A percentile compares a stretch with the other conserved stretches of the same genome.
phyloP scores from a whole-genome alignment of 2,329 filamentous ascomycete genomes.

The Teratosphaeria nubilosa region DNA sequence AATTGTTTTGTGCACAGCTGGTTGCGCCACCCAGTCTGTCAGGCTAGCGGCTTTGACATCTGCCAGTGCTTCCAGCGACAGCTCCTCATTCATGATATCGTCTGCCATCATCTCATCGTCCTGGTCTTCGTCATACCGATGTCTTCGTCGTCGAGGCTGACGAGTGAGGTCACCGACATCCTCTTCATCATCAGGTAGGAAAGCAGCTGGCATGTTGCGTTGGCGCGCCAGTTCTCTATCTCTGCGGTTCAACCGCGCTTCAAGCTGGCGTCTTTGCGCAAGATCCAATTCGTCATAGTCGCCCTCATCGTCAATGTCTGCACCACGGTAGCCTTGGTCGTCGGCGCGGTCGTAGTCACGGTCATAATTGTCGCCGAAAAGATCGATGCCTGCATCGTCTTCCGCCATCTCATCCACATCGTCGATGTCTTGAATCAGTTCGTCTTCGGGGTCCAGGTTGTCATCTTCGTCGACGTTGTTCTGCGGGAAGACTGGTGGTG shows the following conservation, averaged over 20 bases:
- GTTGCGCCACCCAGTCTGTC: constrained; percentile 89
- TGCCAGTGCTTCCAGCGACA: constrained; percentile 79
- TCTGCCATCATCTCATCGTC: constrained; percentile 82
- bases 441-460: constrained; percentile 58
- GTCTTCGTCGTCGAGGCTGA: constrained; percentile 73
- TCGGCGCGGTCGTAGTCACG: constrained; percentile 47
- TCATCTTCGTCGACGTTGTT: constrained; percentile 56
- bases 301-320: constrained; percentile 66
- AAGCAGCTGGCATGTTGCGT: constrained; percentile 60
- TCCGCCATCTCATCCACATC: constrained; percentile 60
- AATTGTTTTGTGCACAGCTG: constrained; percentile 83
- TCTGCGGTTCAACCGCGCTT: constrained; percentile 61
- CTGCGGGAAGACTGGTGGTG: constrained; percentile 55
- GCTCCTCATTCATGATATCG: constrained; percentile 91
- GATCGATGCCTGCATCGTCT: constrained; percentile 59
- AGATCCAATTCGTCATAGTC: constrained; percentile 62
- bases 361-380: constrained; percentile 62
- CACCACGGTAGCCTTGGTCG: constrained; percentile 54
- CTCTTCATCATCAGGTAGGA: constrained; percentile 68
- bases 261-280: constrained; percentile 57
- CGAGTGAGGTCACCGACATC: constrained; percentile 74
- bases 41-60: constrained; percentile 90
- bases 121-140: constrained; percentile 87
- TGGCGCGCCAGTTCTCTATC: constrained; percentile 61
- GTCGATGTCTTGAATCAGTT: constrained; percentile 54